Percentiles rank a stretch among this genome's conserved stretches.
Conservation (phyloP, 176 grass and related monocot species). For the Tillandsia leiboldiana region DNA sequence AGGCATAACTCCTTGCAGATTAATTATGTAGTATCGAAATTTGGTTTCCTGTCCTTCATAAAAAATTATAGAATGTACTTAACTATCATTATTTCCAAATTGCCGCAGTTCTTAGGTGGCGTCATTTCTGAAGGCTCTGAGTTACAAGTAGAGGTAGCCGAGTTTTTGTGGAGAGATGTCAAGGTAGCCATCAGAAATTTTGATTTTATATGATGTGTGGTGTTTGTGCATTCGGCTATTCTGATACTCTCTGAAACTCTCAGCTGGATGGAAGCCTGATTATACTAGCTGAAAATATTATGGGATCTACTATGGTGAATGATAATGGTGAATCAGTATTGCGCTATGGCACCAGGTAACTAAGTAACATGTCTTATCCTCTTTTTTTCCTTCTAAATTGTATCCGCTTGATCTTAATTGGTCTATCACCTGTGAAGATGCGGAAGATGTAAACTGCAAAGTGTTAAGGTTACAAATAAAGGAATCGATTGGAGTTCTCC, state of each 20-base stretch:
- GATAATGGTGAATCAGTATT: slow-evolving; percentile 50
- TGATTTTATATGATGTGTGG: background rate
- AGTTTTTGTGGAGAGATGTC: slow-evolving; percentile 89
- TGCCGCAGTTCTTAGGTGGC: slow-evolving; percentile 60
- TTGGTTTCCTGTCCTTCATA: background rate
- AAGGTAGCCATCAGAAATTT: slow-evolving; percentile 42
- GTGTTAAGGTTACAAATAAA: slow-evolving; percentile 62
- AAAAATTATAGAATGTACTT: background rate
- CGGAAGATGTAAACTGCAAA: slow-evolving; percentile 64
- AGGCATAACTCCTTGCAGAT: no score
- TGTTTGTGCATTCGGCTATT: background rate
- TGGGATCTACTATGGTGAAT: slow-evolving; percentile 62
- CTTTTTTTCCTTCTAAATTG: background rate
- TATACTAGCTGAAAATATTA: slow-evolving; percentile 75
- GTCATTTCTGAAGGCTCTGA: slow-evolving; percentile 75
- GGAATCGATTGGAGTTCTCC: slow-evolving; percentile 82
- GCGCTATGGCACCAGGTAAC: slow-evolving; percentile 62
- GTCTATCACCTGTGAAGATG: slow-evolving; percentile 40
- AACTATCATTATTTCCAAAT: background rate
- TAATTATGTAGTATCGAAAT: background rate
- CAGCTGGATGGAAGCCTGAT: slow-evolving; percentile 86
- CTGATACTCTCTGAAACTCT: slow-evolving; percentile 23
- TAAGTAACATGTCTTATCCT: background rate
- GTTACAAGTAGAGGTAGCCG: slow-evolving; percentile 86
- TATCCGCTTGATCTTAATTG: slow-evolving; percentile 11